These are phyloP conservation scores for Sporisorium sorghi DNA, from an alignment of 1,284 basidiomycete species.

Conservation along the genomic window DNA sequence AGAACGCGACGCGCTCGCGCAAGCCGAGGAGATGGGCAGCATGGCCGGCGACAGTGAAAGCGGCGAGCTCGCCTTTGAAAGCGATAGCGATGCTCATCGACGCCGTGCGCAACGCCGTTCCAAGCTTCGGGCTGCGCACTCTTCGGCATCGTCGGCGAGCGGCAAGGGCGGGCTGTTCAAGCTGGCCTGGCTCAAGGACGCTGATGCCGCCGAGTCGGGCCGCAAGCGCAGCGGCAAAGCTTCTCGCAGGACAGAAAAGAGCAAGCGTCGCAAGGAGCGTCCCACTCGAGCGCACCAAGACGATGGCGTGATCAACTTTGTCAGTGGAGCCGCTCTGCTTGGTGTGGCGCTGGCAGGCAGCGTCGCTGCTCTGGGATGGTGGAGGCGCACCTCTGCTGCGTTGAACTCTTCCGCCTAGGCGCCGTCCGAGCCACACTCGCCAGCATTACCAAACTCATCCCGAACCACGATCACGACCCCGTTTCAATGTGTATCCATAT, in stretches of 20 bases:
- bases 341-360: conserved; percentile 51
- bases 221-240: conserved; percentile 29
- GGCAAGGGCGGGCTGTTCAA: conserved; percentile 25
- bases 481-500: conserved; percentile 14
- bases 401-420: conserved; percentile 33
- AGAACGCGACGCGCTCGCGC: conserved; percentile 33
- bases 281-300: conserved; percentile 22
- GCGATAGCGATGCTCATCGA: conserved; percentile 40
- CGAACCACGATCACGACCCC: neutral
- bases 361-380: conserved; percentile 51
- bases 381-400: conserved; percentile 46
- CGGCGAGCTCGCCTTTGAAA: conserved; percentile 47
- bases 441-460: neutral
- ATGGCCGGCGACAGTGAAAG: conserved; percentile 44
- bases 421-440: neutral
- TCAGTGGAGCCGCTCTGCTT: conserved; percentile 51
- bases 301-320: conserved; percentile 48
- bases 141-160: conserved; percentile 9
- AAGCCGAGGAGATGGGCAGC: conserved; percentile 53
- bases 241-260: conserved; percentile 17
- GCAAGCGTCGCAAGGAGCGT: conserved; percentile 33
- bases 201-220: conserved; percentile 9
- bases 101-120: conserved; percentile 22
- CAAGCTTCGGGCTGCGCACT: conserved; percentile 4
- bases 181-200: conserved; percentile 18